Base-by-base conservation (phyloP, 164 flowering plant genomes). In the Macadamia integrifolia region DNA sequence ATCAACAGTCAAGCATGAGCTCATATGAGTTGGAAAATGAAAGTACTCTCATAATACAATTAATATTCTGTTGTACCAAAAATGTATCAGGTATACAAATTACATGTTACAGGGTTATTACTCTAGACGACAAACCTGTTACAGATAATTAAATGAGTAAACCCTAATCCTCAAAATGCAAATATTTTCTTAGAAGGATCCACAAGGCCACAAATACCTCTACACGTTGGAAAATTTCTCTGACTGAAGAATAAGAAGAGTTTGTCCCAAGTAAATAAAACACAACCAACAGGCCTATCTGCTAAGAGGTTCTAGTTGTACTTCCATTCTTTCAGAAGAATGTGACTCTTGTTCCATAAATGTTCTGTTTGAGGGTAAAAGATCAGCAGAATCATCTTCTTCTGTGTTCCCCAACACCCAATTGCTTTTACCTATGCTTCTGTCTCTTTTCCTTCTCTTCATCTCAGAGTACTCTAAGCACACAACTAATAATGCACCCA, bases 381-480 rank as follows among this genome's bases (percentile, higher is more conserved):
- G 92, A 77, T 94, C 95, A 50, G 53, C 40, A 40, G 91, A 81
- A 68, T 90, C 96, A 69, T 94, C 99, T 63, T 94, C 97, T 50
- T 86, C 97, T 0, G 66, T 58, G 66, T 90, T 84, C 62, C 97
- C 97, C 75, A 90, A 69, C 40, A 94, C 93, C 96, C 96, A 94
- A 67, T 76, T 80, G 75, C 97, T 79, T 73, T 87, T 82, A 58
- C 82, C 89, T 56, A 73, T 64, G 66, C 66, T 67, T 69, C 81
- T 77, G n/a, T 78, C 83, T 64, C 76, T 73, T 69, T 78, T 80
- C 74, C 74, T 78, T 35, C 80, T 75, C 61, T 67, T 72, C 61
- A 44, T 83, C 72, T 89, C 87, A 23, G 73, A 61, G 69, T 84
- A 84, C 76, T 94, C 99, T 76, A 92, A 78, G 75, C 87, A 92